Evolutionary conservation across 495 filamentous ascomycete genomes (phyloP), one percentile per base, ranked within the genome.

Genomic region (Hypoxylon crocopeplum): DNA sequence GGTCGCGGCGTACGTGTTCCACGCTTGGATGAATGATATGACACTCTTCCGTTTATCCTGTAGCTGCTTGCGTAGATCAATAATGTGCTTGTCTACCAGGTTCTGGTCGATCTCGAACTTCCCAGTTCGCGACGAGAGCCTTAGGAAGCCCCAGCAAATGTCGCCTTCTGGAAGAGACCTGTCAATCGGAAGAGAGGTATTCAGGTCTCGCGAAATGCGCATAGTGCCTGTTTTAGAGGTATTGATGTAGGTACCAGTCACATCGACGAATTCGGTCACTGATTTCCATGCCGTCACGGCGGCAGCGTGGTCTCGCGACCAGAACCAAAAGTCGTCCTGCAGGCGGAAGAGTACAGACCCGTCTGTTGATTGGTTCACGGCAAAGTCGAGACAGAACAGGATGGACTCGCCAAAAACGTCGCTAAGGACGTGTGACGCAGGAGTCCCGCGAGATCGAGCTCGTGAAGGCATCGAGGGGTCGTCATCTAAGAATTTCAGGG

Each of bases 311-410:
- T 80, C 69, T 10, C 67, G 59, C 19, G 79, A 79, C 86, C 86
- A 89, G 57, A 89, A 81, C 87, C 87, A 89, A 55, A 89, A 82
- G 62, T 89, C 86, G 59, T 88, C 86, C 52, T 87, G 80, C 29
- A 88, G 74, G 5, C 86, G 84, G 56, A 85, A 87, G 11, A 89
- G 68, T 25, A 80, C 74, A 5, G 74, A 68, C 3, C 82, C 72
- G 5, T 82, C 64, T 0, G 86, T 79, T 7, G 64, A 65, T 49
- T 87, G 82, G 49, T 89, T 90, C 34, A 90, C 78, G 1, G 83
- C 73, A 51, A 82, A 87, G 57, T 90, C 87, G 68, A 89, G 77
- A 56, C 81, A 84, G 67, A 88, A 88, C 0, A 90, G 69, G 8
- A 87, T 70, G 0, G 76, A 73, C 53, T 90, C 87, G 3, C 84